Conservation (phyloP, 129 eudicot species). For the Helianthus tuberosus region DNA sequence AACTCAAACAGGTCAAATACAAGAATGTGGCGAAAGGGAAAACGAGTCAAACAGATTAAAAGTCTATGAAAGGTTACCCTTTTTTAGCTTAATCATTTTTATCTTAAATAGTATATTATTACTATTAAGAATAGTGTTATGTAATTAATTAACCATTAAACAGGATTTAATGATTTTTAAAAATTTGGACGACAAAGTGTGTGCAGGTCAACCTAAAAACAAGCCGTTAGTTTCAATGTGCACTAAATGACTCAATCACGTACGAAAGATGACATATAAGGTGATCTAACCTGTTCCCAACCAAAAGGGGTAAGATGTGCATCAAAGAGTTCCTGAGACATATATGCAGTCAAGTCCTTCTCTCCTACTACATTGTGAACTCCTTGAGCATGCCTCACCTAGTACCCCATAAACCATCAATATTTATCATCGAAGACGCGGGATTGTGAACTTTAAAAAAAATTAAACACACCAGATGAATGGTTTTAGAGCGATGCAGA, state of each 20-base stretch:
- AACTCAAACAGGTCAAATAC: background rate
- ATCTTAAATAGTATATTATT: background rate
- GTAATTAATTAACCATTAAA: background rate
- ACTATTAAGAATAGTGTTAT: background rate
- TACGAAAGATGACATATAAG: no score
- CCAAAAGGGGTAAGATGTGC: conserved; percentile 93
- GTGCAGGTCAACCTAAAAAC: background rate
- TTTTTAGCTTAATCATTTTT: background rate
- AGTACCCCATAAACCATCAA: background rate
- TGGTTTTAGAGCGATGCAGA: conserved; percentile 68
- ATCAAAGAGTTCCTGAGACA: conserved; percentile 73
- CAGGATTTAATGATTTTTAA: background rate
- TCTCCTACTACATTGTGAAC: conserved; percentile 94
- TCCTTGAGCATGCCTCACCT: conserved; percentile 99
- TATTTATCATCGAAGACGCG: no score
- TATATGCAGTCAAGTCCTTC: conserved; percentile 62
- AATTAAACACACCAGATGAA: conserved; percentile 81
- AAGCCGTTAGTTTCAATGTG: background rate
- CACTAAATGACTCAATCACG: background rate
- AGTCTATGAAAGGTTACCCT: background rate
- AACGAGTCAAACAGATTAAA: background rate
- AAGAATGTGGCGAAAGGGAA: background rate
- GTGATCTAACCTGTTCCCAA: conserved; percentile 80
- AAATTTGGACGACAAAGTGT: background rate
- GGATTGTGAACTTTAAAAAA: no score